Evolutionary conservation across 2,329 filamentous ascomycete genomes (phyloP), one percentile per base, ranked within the genome.

Genomic region (Beauveria varroae): DNA sequence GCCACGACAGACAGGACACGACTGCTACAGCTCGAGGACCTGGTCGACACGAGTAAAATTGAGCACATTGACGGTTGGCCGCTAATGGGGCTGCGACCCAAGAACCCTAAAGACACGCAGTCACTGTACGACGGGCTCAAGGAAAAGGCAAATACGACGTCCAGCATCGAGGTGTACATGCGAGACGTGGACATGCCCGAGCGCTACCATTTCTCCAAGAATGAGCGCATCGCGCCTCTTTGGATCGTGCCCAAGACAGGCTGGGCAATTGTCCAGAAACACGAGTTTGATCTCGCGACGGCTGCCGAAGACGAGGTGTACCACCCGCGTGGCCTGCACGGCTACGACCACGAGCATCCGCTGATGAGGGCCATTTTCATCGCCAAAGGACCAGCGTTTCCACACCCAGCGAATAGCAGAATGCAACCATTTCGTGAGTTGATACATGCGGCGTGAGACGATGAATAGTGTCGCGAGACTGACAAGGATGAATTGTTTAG

Each of bases 331-430:
- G 95, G 95, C 2, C 77, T 99, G 2, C 95, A 99, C 70, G 95
- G 95, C 1, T 99, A 98, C 71, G 95, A 99, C 71, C 88, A 96
- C 68, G 88, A 96, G 69, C 88, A 99, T 71, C 93, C 93, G 0
- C 79, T 99, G 50, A 99, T 99, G 95, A 81, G 95, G 44, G 93
- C 95, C 0, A 96, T 99, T 49, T 99, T 99, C 68, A 81, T 98
- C 54, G 95, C 95, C 1, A 81, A 91, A 44, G 95, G 95, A 0
- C 95, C 95, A 4, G 93, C 93, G 0, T 99, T 99, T 70, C 90
- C 91, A 0, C 93, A 97, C 68, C 77, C 83, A 44, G 86, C 90
- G 0, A 93, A 95, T 67, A 96, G 90, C 72, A 84, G 86, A 65
- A 75, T 98, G 37, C 85, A 90, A 37, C 79, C 81, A 3, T 98